These are phyloP conservation scores for Arabidopsis suecica DNA, from an alignment of 345 rosid species.

Conservation along the genomic window DNA sequence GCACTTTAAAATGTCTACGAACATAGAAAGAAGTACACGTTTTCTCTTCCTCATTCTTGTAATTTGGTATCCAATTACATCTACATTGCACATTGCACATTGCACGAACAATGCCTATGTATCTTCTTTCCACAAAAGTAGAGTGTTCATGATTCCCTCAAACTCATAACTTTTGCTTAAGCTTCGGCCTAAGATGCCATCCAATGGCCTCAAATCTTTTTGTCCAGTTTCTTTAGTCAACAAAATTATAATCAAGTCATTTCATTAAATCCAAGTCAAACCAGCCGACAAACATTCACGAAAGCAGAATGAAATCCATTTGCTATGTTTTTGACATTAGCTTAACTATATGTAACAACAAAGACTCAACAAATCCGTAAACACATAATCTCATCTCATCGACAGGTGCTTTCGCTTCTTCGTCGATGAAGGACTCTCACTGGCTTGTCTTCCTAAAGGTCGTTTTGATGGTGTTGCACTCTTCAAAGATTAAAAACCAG, in stretches of 20 bases:
- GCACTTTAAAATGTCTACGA: background rate
- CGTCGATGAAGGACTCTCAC: conserved; percentile 67
- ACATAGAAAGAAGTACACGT: background rate
- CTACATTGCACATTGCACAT: background rate
- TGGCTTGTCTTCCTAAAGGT: conserved; percentile 62
- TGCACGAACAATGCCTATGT: too few relatives aligned
- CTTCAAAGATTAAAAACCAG: conserved; percentile 25
- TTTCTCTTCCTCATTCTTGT: background rate
- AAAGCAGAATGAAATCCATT: conserved; percentile 1
- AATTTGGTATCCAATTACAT: background rate
- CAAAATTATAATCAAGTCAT: background rate
- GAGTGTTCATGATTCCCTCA: background rate
- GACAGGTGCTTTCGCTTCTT: conserved; percentile 86
- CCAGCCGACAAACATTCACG: conserved; percentile 23
- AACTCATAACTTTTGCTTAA: background rate
- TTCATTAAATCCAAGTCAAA: conserved; percentile 15
- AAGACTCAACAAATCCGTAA: background rate
- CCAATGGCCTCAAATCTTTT: background rate
- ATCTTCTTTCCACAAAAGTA: too few relatives aligned
- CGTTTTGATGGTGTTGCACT: conserved; percentile 83
- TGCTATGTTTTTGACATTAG: conserved; percentile 3
- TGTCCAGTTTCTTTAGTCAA: background rate
- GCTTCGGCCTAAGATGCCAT: background rate
- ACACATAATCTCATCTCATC: conserved; percentile 57
- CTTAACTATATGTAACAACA: conserved; percentile 19